Percentiles rank a stretch among this genome's conserved stretches.
Conservation (phyloP, 352 stramenopile genomes). For the Pythium biforme region DNA sequence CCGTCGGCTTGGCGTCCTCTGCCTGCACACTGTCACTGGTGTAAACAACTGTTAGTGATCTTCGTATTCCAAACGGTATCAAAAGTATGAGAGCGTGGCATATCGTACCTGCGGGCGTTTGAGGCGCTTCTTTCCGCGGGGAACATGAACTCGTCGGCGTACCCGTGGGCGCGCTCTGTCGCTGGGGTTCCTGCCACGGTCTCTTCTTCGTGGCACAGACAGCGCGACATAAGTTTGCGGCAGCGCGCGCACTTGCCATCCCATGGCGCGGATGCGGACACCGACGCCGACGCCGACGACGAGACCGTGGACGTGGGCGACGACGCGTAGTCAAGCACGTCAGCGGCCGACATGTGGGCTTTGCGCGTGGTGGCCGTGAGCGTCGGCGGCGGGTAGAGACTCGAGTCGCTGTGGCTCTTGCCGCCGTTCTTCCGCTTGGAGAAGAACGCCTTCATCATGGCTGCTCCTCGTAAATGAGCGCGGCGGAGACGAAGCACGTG, state of each 20-base stretch:
- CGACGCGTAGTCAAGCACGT: constrained; percentile 14
- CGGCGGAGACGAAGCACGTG: constrained; percentile 1
- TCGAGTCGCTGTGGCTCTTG: constrained; percentile 29
- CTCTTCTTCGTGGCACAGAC: constrained; percentile 26
- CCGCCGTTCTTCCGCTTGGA: constrained; percentile 25
- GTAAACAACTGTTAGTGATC: not conserved
- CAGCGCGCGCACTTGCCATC: constrained; percentile 29
- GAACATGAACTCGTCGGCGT: constrained; percentile 6
- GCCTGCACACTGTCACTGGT: not conserved
- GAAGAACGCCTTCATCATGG: constrained; percentile 26
- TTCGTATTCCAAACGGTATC: not conserved
- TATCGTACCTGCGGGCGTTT: constrained; percentile 1
- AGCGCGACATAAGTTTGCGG: constrained; percentile 33
- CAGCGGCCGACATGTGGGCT: not conserved
- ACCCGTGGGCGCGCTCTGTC: not conserved
- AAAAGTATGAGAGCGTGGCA: not conserved
- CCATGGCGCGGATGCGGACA: constrained; percentile 9
- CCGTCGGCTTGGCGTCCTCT: not conserved
- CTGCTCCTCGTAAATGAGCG: not conserved
- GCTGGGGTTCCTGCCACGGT: too few relatives aligned
- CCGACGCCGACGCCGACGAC: not conserved
- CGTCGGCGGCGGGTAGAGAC: constrained; percentile 19
- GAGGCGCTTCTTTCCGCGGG: not conserved
- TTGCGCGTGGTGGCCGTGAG: not conserved
- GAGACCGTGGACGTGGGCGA: not conserved